These are phyloP conservation scores for Botrytis pseudocinerea DNA, from an alignment of 2,329 filamentous ascomycete species.

Conservation along the genomic window DNA sequence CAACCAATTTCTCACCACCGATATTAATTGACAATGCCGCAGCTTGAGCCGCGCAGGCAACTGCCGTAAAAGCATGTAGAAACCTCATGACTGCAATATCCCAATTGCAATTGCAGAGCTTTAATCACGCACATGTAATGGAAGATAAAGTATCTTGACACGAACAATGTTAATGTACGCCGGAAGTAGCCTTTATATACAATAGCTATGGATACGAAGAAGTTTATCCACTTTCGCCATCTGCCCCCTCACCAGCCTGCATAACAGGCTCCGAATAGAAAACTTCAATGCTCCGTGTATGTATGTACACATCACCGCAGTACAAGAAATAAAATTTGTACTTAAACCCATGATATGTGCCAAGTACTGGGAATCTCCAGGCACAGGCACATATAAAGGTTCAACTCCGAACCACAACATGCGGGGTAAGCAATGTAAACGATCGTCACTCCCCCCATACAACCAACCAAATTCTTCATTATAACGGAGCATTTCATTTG, in stretches of 20 bases:
- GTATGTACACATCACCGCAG: neutral
- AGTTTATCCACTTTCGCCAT: neutral
- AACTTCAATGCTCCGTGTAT: neutral
- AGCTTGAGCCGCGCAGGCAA: conserved; percentile 47
- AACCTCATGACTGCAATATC: conserved; percentile 43
- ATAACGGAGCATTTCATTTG: conserved; percentile 9
- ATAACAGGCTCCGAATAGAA: neutral
- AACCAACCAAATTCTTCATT: neutral
- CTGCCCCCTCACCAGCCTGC: conserved; percentile 1
- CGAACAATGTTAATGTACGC: neutral
- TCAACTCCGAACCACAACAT: conserved; percentile 10
- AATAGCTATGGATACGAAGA: neutral
- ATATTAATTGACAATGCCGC: conserved; percentile 48
- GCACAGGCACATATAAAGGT: neutral
- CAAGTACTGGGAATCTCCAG: neutral
- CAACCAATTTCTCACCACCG: conserved; percentile 50
- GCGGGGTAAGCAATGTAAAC: conserved; percentile 10
- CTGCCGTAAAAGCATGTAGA: conserved; percentile 38
- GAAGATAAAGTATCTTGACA: neutral
- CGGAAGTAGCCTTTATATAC: conserved; percentile 13
- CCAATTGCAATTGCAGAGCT: conserved; percentile 9
- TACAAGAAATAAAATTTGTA: neutral
- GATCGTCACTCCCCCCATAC: neutral
- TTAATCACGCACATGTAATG: neutral
- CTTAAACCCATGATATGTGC: neutral